A percentile compares a stretch with the other conserved stretches of the same genome.
phyloP scores from a whole-genome alignment of 805 yeast species.

The Spathaspora boniae region DNA sequence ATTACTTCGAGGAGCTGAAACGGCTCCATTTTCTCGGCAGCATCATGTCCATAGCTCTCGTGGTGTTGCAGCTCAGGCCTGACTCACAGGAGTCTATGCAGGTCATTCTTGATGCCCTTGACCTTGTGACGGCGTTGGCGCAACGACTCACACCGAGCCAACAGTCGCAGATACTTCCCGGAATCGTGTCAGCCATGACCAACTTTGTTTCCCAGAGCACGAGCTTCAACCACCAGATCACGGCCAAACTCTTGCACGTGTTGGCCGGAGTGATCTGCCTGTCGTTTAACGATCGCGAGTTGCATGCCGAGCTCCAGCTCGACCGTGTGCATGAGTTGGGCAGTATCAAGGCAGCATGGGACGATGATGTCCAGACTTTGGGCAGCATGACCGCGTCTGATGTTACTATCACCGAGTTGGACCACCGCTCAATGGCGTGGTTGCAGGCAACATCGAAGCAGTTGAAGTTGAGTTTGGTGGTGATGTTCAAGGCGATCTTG shows the following conservation, averaged over 20 bases:
- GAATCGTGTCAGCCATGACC: constrained; percentile 30
- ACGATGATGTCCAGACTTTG: constrained; percentile 5
- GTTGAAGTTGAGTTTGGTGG: constrained; percentile 29
- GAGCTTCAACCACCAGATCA: constrained; percentile 20
- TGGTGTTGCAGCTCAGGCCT: constrained; percentile 3
- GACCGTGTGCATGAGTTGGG: constrained; percentile 4
- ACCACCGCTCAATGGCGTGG: constrained; percentile 26
- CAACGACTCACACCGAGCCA: constrained; percentile 24
- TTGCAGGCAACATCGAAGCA: constrained; percentile 35
- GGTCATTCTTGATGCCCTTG: neutral
- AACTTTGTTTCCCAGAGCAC: constrained; percentile 21
- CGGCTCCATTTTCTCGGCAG: constrained; percentile 9
- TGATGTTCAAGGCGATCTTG: constrained; percentile 28
- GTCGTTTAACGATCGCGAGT: constrained; percentile 29
- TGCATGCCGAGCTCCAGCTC: constrained; percentile 8
- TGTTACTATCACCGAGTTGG: constrained; percentile 6
- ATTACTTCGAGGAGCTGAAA: constrained; percentile 9
- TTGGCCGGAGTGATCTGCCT: constrained; percentile 18
- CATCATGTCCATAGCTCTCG: constrained; percentile 6
- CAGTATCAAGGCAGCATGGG: constrained; percentile 8
- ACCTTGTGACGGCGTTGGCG: constrained; percentile 3
- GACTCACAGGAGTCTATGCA: constrained; percentile 6
- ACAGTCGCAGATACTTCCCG: constrained; percentile 38
- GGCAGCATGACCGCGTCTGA: neutral
- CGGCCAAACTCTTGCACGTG: constrained; percentile 19